phyloP scores from a whole-genome alignment of 805 yeast genomes.

The Starmerella geochares region DNA sequence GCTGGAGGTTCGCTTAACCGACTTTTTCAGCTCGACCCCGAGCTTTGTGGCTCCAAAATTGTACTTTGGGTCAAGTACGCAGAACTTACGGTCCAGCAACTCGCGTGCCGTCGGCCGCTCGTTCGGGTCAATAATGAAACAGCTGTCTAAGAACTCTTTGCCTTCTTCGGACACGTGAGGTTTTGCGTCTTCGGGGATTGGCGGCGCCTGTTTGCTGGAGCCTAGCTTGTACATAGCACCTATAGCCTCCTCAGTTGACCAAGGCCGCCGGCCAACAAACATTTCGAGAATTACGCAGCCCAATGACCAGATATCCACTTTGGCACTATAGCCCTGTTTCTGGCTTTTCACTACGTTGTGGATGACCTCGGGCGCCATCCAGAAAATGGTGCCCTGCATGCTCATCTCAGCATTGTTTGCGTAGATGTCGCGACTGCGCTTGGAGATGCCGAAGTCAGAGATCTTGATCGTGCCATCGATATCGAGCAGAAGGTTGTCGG shows the following conservation, averaged over 20 bases:
- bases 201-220: slow-evolving; percentile 80
- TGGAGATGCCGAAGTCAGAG: slow-evolving; percentile 93
- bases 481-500: slow-evolving; percentile 82
- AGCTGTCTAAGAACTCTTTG: slow-evolving; percentile 56
- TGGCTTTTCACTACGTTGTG: slow-evolving; percentile 64
- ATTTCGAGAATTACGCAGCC: slow-evolving; percentile 96
- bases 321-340: slow-evolving; percentile 91
- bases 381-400: slow-evolving; percentile 95
- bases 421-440: slow-evolving; percentile 72
- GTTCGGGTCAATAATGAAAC: slow-evolving; percentile 73
- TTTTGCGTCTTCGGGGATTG: slow-evolving; percentile 81
- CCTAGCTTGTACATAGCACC: slow-evolving; percentile 89
- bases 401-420: slow-evolving; percentile 91
- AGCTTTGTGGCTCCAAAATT: slow-evolving; percentile 21
- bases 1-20: slow-evolving; percentile 16
- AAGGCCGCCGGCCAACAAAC: slow-evolving; percentile 95
- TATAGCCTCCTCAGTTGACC: slow-evolving; percentile 91
- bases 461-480: slow-evolving; percentile 90
- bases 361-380: slow-evolving; percentile 99
- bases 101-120: slow-evolving; percentile 69
- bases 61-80: slow-evolving; percentile 15
- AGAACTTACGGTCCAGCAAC: slow-evolving; percentile 22
- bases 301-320: slow-evolving; percentile 94
- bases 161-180: slow-evolving; percentile 57
- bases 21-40: slow-evolving; percentile 18